Evolutionary conservation across 176 grass and related monocot species (phyloP).

Genomic region (Chloris gayana): DNA sequence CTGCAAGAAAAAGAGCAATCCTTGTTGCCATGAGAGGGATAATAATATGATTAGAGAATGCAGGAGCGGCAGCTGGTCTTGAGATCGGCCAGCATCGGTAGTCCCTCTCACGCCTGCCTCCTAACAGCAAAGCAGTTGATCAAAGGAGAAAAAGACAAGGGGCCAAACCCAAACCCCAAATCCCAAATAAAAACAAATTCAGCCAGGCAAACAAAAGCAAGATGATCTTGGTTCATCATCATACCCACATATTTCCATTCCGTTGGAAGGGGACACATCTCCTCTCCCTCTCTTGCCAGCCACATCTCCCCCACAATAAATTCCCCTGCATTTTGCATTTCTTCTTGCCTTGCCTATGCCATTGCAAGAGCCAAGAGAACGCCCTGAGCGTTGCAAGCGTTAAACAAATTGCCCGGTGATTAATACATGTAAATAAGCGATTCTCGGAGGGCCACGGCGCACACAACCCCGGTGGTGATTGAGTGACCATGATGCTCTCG

Average conservation of each 20-base stretch:
- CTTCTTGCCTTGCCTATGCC: no score
- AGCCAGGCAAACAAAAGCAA: neutral
- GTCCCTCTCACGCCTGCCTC: neutral
- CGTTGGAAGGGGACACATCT: neutral
- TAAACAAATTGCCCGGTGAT: no score
- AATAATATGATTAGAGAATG: neutral
- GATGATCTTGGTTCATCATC: constrained; percentile 20
- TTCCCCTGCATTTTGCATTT: no score
- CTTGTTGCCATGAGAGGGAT: no score
- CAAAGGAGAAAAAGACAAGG: neutral
- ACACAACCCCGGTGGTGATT: no score
- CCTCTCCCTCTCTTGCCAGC: no score
- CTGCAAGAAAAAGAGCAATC: neutral
- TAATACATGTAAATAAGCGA: no score
- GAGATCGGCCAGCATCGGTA: neutral
- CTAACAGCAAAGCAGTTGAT: constrained; percentile 20
- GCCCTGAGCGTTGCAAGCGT: no score
- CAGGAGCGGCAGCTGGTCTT: constrained; percentile 11
- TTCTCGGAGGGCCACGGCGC: no score
- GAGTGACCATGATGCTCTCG: no score
- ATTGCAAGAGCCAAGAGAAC: neutral
- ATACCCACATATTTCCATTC: neutral
- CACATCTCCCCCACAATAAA: no score
- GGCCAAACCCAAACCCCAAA: constrained; percentile 14
- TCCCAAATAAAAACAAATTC: no score